Evolutionary conservation across 768 basidiomycete species (phyloP), one percentile per base, ranked within the genome.

Genomic region (Hebeloma cylindrosporum): DNA sequence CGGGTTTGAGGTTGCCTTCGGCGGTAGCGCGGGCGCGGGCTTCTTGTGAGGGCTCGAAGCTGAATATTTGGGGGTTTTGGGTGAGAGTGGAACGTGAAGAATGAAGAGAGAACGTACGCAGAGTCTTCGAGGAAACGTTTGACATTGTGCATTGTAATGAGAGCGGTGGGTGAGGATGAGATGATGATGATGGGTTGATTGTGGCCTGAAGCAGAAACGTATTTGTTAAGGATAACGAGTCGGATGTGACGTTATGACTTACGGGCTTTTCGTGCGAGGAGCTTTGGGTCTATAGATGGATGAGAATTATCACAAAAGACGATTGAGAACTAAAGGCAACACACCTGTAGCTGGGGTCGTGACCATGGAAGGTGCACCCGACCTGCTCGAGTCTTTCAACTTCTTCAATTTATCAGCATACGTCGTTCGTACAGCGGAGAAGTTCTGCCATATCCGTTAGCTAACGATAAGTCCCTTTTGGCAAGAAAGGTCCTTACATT

Each of bases 131-230:
- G 68, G 68, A 98, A 96, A 23, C 79, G 80, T 63, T 89, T 90
- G 44, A 98, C 92, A 59, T 99, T 99, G 78, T 93, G 84, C 92
- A 99, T 96, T 5, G 93, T 96, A 60, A 99, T 85, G 43, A 99
- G 79, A 3, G 93, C 84, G 1, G 95, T 97, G 0, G 93, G 93
- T 11, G 88, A 93, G 0, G 93, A 95, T 0, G 94, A 95, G 31
- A 99, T 93, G 72, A 98, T 88, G 65, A 98, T 96, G 59, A 99
- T 98, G 0, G 95, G 95, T 66, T 87, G 87, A 57, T 78, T 81
- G 59, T 82, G 82, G 52, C 79, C 85, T 89, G 63, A n/a, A n/a
- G n/a, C n/a, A n/a, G 5, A 29, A 40, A 25, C 8, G 7, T 20
- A 34, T 42, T 33, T n/a, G 39, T 10, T 18, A 20, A 23, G 38